Base-by-base conservation (phyloP, 2,329 filamentous ascomycete species). In the Didymella exigua region DNA sequence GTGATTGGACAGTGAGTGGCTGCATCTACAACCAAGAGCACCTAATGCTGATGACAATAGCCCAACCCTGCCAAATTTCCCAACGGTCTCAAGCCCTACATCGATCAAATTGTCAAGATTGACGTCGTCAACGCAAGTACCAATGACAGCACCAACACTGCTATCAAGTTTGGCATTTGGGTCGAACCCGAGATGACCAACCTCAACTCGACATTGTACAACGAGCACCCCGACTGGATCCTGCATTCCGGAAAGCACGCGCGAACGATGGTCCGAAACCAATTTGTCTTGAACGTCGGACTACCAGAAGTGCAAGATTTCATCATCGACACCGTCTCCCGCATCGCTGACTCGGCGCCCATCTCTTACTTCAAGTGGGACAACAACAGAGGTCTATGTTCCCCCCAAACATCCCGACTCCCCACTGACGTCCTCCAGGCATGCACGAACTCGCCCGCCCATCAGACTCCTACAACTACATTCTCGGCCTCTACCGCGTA, bases 151-250 rank as follows among this genome's bases (percentile, higher is more conserved):
- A 77, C 81, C 0, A 77, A 78, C 0, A 73, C 76, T 0, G 77
- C 81, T 2, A 69, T 89, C 41, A 77, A 80, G 11, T 89, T 89
- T 59, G 86, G 86, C 14, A 77, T 89, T 3, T 89, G 86, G 86
- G 78, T 89, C 2, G 86, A 89, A 66, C 86, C 85, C 0, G 86
- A 89, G 62, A 89, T 89, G 86, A 81, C 88, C 44, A 87, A 85
- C 52, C 82, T 83, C 1, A 82, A 85, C 48, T 88, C 86, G 0
- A 80, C 77, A 2, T 76, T 89, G 2, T 89, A 88, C 66, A 69
- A 79, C 0, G 74, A 83, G 38, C 86, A 89, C 59, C 86, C 86
- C 0, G 85, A 88, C 50, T 89, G 86, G 86, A 84, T 78, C 3
- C 63, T 89, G 47, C 81, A 85, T 50, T 81, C 84, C 0, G 83